Evolutionary conservation across 805 yeast genomes (phyloP), one percentile per base, ranked within the genome.

Genomic region (Hanseniaspora lachancei): DNA sequence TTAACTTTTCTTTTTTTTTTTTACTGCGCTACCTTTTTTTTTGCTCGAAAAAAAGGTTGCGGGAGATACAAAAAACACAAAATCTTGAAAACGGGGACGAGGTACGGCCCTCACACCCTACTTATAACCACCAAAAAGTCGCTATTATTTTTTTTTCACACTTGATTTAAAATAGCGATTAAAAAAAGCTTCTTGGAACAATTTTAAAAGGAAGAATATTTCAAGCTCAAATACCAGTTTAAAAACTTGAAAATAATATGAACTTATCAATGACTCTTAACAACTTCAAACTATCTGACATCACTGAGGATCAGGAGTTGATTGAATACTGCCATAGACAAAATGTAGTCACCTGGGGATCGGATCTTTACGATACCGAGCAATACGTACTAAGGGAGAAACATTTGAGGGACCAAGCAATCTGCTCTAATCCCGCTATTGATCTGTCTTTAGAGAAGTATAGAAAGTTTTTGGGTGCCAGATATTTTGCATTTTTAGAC

Each of bases 371-470:
- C 34, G 65, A 68, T 1, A 35, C 58, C 5, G 72, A 69, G 40
- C 65, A 71, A 47, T 73, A 73, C 55, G 66, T 66, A 27, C 68
- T 66, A 15, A 67, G 76, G 57, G 75, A 73, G 58, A 46, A 16
- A 53, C 64, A 55, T 57, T 62, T 36, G 21, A 20, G 5, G 56
- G 27, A 43, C 18, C 47, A 52, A 38, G 18, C 38, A 3, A 47
- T 51, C 36, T 29, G 39, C 4, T 43, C 55, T 2, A 32, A 16
- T 23, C 50, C 49, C 7, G 13, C n/a, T 5, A 36, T 51, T 10
- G 43, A 35, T 12, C 21, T 39, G 29, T 34, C 24, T 18, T 16
- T 51, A 23, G 49, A 43, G 21, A 5, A 23, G 21, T 48, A 35
- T n/a, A 46, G 51, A 49, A 29, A 63, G 46, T 60, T 62, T 60